Evolutionary conservation across 257 asterid genomes (phyloP), one percentile per base, ranked within the genome.

Genomic region (Capsicum pubescens): DNA sequence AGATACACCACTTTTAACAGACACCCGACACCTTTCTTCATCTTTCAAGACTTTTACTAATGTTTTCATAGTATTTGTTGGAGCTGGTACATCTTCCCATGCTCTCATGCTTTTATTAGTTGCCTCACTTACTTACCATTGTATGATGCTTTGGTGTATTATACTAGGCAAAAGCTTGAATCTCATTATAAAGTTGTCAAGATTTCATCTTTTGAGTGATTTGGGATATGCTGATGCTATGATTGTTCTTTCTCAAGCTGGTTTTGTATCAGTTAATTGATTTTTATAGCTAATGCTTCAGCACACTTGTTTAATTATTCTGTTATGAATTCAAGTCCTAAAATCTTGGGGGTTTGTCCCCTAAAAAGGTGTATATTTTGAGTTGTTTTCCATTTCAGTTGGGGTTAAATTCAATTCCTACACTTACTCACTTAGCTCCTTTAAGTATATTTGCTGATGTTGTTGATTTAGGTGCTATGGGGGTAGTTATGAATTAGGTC

Each of bases 1-100:
- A 71, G 81, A 83, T 60, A 55, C 85, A 17, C 81, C 85, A 68
- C 67, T 83, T n/a, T 72, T 72, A 72, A 4, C 58, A n/a, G 44
- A 54, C 54, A 72, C 56, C 59, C 80, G 46, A 17, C 80, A 72
- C 58, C 80, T 72, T 13, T 72, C 80, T 44, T 72, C 58, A 39
- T 50, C 54, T 9, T 42, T 39, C 36, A 72, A 72, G 26, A 72
- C 80, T 12, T 72, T 42, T 8, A 58, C 80, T 19, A 72, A 72
- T 72, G 80, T 72, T 11, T 72, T 72, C 80, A 72, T 72, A 72
- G 26, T 1, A 26, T 0, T 26, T 1, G 26, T 26, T 26, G 26
- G 0, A 26, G 26, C 26, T 26, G 26, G 26, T n/a, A n/a, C n/a
- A n/a, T n/a, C n/a, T n/a, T n/a, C n/a, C n/a, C n/a, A n/a, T n/a